These are phyloP conservation scores for Xylaria sp. DNA, from an alignment of 2,329 filamentous ascomycete genomes.

Conservation along the genomic window DNA sequence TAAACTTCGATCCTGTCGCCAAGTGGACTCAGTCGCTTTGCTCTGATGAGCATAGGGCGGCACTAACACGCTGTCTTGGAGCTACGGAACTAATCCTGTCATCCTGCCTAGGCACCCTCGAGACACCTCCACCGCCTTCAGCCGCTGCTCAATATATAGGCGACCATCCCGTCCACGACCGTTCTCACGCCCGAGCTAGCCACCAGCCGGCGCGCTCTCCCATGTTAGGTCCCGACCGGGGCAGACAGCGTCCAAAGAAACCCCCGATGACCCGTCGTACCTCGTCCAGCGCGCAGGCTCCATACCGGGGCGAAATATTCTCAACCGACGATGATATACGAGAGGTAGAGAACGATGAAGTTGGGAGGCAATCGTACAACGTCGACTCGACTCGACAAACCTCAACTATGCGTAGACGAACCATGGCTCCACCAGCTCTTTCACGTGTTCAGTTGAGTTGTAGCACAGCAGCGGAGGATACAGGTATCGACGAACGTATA, in stretches of 20 bases:
- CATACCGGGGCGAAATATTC: constrained; percentile 83
- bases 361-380: constrained; percentile 44
- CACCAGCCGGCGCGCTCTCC: constrained; percentile 51
- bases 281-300: constrained; percentile 73
- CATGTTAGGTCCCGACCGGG: constrained; percentile 53
- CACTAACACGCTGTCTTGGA: too few relatives aligned
- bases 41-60: too few relatives aligned
- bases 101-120: constrained; percentile 42
- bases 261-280: constrained; percentile 74
- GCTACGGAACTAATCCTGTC: constrained; percentile 33
- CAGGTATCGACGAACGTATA: constrained; percentile 39
- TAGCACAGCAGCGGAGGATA: constrained; percentile 41
- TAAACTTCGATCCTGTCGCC: background rate
- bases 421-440: constrained; percentile 44
- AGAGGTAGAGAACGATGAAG: constrained; percentile 76
- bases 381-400: constrained; percentile 38
- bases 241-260: constrained; percentile 67
- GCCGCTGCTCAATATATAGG: constrained; percentile 39
- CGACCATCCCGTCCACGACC: constrained; percentile 48
- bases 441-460: constrained; percentile 51
- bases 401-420: constrained; percentile 48
- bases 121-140: constrained; percentile 40
- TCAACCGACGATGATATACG: constrained; percentile 87
- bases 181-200: constrained; percentile 45
- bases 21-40: background rate